Conservation (phyloP, 768 basidiomycete genomes). For the Suillus brevipes region DNA sequence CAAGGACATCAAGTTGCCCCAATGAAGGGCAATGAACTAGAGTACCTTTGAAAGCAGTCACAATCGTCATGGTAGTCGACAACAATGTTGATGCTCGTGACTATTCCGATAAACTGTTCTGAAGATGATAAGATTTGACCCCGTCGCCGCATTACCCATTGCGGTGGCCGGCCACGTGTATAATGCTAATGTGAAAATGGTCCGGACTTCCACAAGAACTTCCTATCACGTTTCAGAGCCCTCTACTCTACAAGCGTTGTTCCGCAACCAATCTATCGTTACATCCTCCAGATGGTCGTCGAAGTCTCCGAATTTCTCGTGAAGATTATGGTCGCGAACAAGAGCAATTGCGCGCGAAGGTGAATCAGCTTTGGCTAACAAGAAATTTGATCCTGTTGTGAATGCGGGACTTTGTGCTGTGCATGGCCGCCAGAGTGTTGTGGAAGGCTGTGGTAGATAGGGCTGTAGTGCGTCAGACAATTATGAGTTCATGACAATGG, state of each 20-base stretch:
- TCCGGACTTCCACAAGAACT: not conserved
- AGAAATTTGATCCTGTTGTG: slow-evolving; percentile 43
- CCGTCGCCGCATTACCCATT: not conserved
- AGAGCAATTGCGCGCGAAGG: slow-evolving; percentile 49
- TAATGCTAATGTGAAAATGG: not conserved
- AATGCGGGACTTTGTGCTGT: slow-evolving; percentile 43
- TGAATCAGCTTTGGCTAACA: slow-evolving; percentile 45
- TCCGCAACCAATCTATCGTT: slow-evolving; percentile 49
- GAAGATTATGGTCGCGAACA: slow-evolving; percentile 50
- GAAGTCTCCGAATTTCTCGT: slow-evolving; percentile 71
- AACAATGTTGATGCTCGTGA: slow-evolving; percentile 2
- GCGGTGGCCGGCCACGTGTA: not conserved
- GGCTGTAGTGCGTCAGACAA: slow-evolving; percentile 39
- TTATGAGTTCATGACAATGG: not conserved
- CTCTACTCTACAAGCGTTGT: slow-evolving; percentile 33
- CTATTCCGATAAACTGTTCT: not conserved
- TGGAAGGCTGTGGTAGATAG: slow-evolving; percentile 43
- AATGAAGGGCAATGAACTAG: slow-evolving; percentile 58
- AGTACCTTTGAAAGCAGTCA: slow-evolving; percentile 44
- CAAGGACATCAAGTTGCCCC: slow-evolving; percentile 53
- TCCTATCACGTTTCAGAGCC: slow-evolving; percentile 15
- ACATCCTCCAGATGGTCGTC: slow-evolving; percentile 83
- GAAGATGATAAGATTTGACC: not conserved
- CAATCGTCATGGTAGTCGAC: slow-evolving; percentile 10
- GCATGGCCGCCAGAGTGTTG: slow-evolving; percentile 49